phyloP scores from a whole-genome alignment of 179 eudicot genomes.

The Nepenthes alata region DNA sequence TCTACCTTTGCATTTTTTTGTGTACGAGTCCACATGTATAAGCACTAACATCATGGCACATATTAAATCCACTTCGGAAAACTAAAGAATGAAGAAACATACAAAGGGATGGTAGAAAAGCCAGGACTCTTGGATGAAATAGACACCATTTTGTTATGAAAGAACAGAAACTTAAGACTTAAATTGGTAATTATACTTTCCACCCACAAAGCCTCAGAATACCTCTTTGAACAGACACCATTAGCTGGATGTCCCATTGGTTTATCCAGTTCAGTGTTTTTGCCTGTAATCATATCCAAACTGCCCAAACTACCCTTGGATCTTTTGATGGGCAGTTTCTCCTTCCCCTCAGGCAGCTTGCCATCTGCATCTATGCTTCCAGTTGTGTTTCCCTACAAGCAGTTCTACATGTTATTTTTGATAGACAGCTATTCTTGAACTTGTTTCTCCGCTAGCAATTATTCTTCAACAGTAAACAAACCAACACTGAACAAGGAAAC shows the following conservation, averaged over 20 bases:
- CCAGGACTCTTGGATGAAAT: too few relatives aligned
- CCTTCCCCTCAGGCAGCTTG: conserved; percentile 82
- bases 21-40: too few relatives aligned
- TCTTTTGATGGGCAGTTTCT: conserved; percentile 85
- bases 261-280: conserved; percentile 59
- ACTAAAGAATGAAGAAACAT: too few relatives aligned
- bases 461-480: background rate
- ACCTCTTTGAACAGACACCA: conserved; percentile 85
- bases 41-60: too few relatives aligned
- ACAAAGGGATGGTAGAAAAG: too few relatives aligned
- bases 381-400: conserved; percentile 46
- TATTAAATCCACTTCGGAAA: too few relatives aligned
- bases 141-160: too few relatives aligned
- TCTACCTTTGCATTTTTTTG: too few relatives aligned
- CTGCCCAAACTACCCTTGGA: conserved; percentile 93
- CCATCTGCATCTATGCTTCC: conserved; percentile 58
- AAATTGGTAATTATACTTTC: too few relatives aligned
- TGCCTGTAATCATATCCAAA: conserved; percentile 89
- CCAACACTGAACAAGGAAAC: conserved; percentile 14
- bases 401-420: conserved; percentile 9
- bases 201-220: background rate
- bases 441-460: background rate
- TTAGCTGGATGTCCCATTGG: conserved; percentile 52
- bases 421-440: background rate
- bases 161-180: too few relatives aligned